These are phyloP conservation scores for Cystobasidium sp. DNA, from an alignment of 1,284 basidiomycete genomes.

Conservation along the genomic window DNA sequence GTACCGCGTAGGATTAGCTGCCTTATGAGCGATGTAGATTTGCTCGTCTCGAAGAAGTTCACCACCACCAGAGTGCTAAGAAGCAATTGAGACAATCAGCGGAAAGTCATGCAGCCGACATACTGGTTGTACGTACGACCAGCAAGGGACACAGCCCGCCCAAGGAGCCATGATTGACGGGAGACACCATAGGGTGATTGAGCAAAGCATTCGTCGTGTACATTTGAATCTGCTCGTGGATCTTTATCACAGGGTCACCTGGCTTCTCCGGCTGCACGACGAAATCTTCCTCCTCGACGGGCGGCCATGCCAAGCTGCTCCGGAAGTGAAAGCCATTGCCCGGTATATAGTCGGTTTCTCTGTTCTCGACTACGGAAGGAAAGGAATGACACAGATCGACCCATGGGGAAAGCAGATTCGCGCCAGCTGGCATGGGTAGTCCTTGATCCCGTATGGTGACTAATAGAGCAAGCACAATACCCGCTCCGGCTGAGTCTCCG, in stretches of 20 bases:
- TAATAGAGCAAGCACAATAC: slow-evolving; percentile 78
- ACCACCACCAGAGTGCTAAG: slow-evolving; percentile 58
- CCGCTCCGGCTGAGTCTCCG: slow-evolving; percentile 94
- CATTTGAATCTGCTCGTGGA: slow-evolving; percentile 61
- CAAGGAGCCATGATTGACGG: slow-evolving; percentile 61
- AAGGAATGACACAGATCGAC: slow-evolving; percentile 94
- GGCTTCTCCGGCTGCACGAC: slow-evolving; percentile 13
- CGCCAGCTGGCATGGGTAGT: slow-evolving; percentile 82
- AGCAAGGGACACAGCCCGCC: slow-evolving; percentile 63
- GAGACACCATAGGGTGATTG: slow-evolving; percentile 61
- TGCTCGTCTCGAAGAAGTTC: slow-evolving; percentile 60
- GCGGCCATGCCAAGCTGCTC: slow-evolving; percentile 59
- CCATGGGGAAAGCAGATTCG: slow-evolving; percentile 63
- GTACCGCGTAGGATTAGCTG: slow-evolving; percentile 59
- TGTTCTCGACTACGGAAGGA: slow-evolving; percentile 83
- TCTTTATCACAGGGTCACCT: slow-evolving; percentile 45
- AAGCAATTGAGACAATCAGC: neutral
- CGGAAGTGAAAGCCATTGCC: slow-evolving; percentile 65
- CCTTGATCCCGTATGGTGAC: slow-evolving; percentile 88
- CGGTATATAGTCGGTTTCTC: slow-evolving; percentile 66
- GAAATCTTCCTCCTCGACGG: slow-evolving; percentile 21
- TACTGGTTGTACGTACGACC: slow-evolving; percentile 55
- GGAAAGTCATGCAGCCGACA: neutral
- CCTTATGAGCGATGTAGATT: slow-evolving; percentile 61
- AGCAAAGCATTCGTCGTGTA: slow-evolving; percentile 62